phyloP scores from a whole-genome alignment of 805 yeast species.

The Starmerella vaccinii region DNA sequence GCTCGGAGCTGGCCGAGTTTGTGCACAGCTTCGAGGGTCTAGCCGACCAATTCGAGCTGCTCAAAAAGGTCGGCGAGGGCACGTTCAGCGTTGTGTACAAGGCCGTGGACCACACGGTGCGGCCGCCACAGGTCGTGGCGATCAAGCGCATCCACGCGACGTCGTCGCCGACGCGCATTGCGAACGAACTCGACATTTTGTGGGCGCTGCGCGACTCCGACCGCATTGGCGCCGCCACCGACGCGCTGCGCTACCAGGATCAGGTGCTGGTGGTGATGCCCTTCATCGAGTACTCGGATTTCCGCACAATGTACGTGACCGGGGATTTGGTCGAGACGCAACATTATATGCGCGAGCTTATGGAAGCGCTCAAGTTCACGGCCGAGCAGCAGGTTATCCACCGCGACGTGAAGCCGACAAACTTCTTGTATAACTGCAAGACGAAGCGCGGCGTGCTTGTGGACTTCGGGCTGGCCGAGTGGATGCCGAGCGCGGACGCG shows the following conservation, averaged over 20 bases:
- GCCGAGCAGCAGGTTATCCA: slow-evolving; percentile 75
- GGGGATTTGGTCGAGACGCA: slow-evolving; percentile 71
- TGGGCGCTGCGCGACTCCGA: slow-evolving; percentile 35
- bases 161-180: slow-evolving; percentile 83
- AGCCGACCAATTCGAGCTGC: slow-evolving; percentile 38
- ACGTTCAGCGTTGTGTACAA: slow-evolving; percentile 54
- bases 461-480: slow-evolving; percentile 88
- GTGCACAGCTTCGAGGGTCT: slow-evolving; percentile 43
- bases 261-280: slow-evolving; percentile 91
- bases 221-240: slow-evolving; percentile 79
- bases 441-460: slow-evolving; percentile 69
- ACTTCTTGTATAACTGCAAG: slow-evolving; percentile 58
- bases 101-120: slow-evolving; percentile 40
- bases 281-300: slow-evolving; percentile 81
- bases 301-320: slow-evolving; percentile 74
- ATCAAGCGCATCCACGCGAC: slow-evolving; percentile 89
- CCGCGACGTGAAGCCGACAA: slow-evolving; percentile 83
- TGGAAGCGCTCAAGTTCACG: slow-evolving; percentile 64
- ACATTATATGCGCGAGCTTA: slow-evolving; percentile 65
- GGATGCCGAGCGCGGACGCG: slow-evolving; percentile 17
- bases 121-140: slow-evolving; percentile 46
- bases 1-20: slow-evolving; percentile 32
- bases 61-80: slow-evolving; percentile 58
- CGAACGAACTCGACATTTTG: slow-evolving; percentile 72
- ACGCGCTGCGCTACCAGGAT: slow-evolving; percentile 77